Evolutionary conservation across 768 basidiomycete genomes (phyloP).

Genomic region (Mycena belliarum): DNA sequence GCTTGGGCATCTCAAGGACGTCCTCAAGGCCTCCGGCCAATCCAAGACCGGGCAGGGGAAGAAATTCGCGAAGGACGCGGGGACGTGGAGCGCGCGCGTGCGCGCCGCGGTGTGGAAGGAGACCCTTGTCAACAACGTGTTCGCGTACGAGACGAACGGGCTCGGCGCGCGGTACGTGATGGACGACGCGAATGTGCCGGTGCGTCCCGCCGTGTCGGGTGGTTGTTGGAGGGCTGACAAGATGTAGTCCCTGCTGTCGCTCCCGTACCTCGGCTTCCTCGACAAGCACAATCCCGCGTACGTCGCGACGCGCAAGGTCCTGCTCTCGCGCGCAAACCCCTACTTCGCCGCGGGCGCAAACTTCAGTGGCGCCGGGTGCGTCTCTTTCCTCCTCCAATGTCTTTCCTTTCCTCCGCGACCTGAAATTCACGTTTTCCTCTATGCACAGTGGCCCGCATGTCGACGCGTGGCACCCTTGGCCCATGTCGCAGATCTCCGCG

Average conservation of each 20-base stretch:
- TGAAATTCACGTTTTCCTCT: not conserved
- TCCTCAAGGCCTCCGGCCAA: constrained; percentile 36
- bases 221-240: too few species aligned
- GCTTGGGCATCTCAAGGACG: constrained; percentile 55
- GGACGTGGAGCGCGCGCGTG: constrained; percentile 58
- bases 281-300: constrained; percentile 60
- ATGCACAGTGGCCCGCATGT: constrained; percentile 72
- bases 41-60: constrained; percentile 42
- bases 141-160: constrained; percentile 80
- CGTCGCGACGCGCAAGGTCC: constrained; percentile 59
- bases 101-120: constrained; percentile 61
- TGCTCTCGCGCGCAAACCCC: constrained; percentile 67
- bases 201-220: too few species aligned
- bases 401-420: not conserved
- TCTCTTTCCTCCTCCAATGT: not conserved
- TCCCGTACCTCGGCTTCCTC: constrained; percentile 80
- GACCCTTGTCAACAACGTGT: constrained; percentile 61
- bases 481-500: constrained; percentile 77
- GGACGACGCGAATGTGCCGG: constrained; percentile 87
- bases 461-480: constrained; percentile 76
- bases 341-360: constrained; percentile 65
- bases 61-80: constrained; percentile 57
- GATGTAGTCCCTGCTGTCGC: constrained; percentile 79
- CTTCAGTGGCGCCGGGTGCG: constrained; percentile 72
- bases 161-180: constrained; percentile 74